phyloP scores from a whole-genome alignment of 371 early-diverging fungal genomes.

The Mortierella sp. region DNA sequence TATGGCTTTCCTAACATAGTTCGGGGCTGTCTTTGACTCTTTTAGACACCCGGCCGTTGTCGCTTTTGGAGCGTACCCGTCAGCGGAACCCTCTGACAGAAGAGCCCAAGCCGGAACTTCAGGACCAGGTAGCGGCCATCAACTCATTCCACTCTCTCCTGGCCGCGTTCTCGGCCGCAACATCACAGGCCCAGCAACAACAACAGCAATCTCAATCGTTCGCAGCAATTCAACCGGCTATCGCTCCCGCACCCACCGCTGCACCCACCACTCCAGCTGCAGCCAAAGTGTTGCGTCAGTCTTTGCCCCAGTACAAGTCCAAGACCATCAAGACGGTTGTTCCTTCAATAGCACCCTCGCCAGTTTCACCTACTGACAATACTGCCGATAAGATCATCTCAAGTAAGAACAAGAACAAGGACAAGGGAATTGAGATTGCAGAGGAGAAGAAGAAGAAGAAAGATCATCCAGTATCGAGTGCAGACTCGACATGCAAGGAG shows the following conservation, averaged over 20 bases:
- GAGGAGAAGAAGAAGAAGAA: constrained; percentile 9
- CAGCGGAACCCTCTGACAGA: constrained; percentile 38
- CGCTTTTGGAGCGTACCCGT: constrained; percentile 45
- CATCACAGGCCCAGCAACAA: constrained; percentile 15
- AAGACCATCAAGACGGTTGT: constrained; percentile 12
- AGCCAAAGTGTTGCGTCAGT: constrained; percentile 41
- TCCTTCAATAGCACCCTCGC: not conserved
- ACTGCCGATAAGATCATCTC: no score
- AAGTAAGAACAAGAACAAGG: no score
- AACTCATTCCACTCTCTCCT: constrained; percentile 36
- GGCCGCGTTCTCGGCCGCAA: constrained; percentile 26
- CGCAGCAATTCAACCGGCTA: constrained; percentile 10
- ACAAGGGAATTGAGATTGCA: no score
- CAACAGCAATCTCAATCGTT: constrained; percentile 5
- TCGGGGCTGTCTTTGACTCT: no score
- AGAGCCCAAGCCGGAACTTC: constrained; percentile 11
- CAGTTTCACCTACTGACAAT: not conserved
- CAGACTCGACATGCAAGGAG: constrained; percentile 21
- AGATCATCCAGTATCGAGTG: constrained; percentile 9
- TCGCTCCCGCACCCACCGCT: constrained; percentile 6
- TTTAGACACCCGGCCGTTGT: constrained; percentile 27
- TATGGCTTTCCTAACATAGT: no score
- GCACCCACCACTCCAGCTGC: constrained; percentile 48
- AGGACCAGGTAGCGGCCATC: constrained; percentile 31
- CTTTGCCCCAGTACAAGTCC: constrained; percentile 26